These are phyloP conservation scores for Neonectria neomacrospora DNA, from an alignment of 2,329 filamentous ascomycete genomes.

Conservation along the genomic window DNA sequence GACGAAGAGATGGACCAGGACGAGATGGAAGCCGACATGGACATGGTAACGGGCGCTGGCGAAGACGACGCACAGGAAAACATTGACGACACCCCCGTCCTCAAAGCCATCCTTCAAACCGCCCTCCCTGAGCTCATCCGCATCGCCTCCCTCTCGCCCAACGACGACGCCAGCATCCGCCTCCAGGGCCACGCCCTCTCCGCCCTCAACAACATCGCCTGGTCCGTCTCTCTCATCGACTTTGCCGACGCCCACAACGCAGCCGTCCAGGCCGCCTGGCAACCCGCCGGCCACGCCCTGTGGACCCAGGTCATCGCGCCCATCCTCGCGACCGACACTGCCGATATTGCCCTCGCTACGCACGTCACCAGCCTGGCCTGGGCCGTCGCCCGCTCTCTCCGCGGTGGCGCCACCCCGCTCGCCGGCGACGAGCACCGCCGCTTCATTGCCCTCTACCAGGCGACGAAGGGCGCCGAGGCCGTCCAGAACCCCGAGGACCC, in stretches of 20 bases:
- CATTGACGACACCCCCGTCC: slow-evolving; percentile 64
- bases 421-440: slow-evolving; percentile 66
- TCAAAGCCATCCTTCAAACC: slow-evolving; percentile 55
- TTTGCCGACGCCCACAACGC: slow-evolving; percentile 65
- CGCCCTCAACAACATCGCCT: slow-evolving; percentile 74
- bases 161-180: slow-evolving; percentile 54
- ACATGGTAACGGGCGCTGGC: slow-evolving; percentile 66
- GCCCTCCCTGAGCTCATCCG: slow-evolving; percentile 59
- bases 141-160: slow-evolving; percentile 55
- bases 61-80: slow-evolving; percentile 51
- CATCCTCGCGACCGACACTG: slow-evolving; percentile 69
- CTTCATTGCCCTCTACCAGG: slow-evolving; percentile 74
- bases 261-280: slow-evolving; percentile 65
- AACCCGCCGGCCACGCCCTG: slow-evolving; percentile 62
- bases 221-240: slow-evolving; percentile 72
- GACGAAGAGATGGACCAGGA: slow-evolving; percentile 67
- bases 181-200: slow-evolving; percentile 67
- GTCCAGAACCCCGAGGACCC: slow-evolving; percentile 58
- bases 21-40: slow-evolving; percentile 72
- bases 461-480: slow-evolving; percentile 56
- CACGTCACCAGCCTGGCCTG: slow-evolving; percentile 73
- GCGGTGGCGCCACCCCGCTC: slow-evolving; percentile 59
- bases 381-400: slow-evolving; percentile 68
- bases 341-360: slow-evolving; percentile 70
- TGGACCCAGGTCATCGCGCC: slow-evolving; percentile 68